phyloP scores from a whole-genome alignment of 768 basidiomycete genomes.

The Paxillus involutus region DNA sequence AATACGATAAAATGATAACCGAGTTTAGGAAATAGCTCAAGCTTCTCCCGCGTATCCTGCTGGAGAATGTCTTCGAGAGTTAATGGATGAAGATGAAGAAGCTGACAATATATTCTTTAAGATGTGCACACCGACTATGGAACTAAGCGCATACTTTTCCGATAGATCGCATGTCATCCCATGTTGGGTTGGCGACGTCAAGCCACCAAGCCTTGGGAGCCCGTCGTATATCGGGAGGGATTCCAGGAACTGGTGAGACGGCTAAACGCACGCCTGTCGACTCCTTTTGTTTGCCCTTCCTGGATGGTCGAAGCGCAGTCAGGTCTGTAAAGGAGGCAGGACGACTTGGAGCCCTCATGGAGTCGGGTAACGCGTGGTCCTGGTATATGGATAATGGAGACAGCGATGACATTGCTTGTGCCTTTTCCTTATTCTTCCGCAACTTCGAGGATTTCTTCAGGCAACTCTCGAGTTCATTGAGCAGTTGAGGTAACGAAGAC shows the following conservation, averaged over 20 bases:
- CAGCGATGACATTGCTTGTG: neutral
- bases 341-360: constrained; percentile 23
- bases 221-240: constrained; percentile 6
- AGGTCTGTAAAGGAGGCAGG: constrained; percentile 32
- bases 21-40: constrained; percentile 82
- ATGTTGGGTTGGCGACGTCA: constrained; percentile 83
- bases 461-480: constrained; percentile 49
- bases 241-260: neutral
- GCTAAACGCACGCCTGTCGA: neutral
- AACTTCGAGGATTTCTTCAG: constrained; percentile 41
- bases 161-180: constrained; percentile 84
- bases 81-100: constrained; percentile 86
- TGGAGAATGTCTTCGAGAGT: constrained; percentile 93
- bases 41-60: constrained; percentile 88
- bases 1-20: constrained; percentile 94
- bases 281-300: constrained; percentile 51
- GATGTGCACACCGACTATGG: neutral
- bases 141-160: constrained; percentile 61
- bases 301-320: constrained; percentile 20
- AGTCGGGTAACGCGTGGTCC: constrained; percentile 37
- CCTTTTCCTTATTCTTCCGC: constrained; percentile 19
- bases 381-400: constrained; percentile 21
- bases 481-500: constrained; percentile 45
- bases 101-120: constrained; percentile 37
- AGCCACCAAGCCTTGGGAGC: constrained; percentile 80